Evolutionary conservation across 371 early-diverging fungal species (phyloP).

Genomic region (Actinomortierella wolfii): DNA sequence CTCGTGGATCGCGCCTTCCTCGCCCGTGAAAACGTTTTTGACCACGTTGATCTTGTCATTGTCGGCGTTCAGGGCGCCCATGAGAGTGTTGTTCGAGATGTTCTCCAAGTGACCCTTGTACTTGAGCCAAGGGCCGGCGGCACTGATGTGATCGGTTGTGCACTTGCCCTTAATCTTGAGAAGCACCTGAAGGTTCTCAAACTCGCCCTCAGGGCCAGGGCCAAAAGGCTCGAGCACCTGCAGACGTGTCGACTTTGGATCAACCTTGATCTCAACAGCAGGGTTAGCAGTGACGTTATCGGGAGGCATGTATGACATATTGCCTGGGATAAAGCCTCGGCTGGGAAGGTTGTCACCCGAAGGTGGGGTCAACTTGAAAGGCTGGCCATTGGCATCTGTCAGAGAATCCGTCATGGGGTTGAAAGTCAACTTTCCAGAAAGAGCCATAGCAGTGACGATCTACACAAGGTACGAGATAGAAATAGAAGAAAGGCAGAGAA

Average conservation of each 20-base stretch:
- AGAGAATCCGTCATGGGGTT: slow-evolving; percentile 91
- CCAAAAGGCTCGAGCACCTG: slow-evolving; percentile 86
- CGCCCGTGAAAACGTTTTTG: slow-evolving; percentile 69
- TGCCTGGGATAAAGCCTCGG: slow-evolving; percentile 85
- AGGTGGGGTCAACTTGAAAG: slow-evolving; percentile 84
- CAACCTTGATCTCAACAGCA: slow-evolving; percentile 65
- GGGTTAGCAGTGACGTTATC: slow-evolving; percentile 63
- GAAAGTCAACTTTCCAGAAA: slow-evolving; percentile 87
- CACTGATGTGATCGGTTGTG: slow-evolving; percentile 97
- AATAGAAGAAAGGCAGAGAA: not conserved
- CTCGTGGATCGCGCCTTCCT: slow-evolving; percentile 84
- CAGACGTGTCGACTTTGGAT: slow-evolving; percentile 78
- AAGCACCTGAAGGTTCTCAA: slow-evolving; percentile 74
- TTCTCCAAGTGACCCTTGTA: slow-evolving; percentile 97
- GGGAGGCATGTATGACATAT: slow-evolving; percentile 62
- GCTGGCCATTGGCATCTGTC: slow-evolving; percentile 67
- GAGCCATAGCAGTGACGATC: slow-evolving; percentile 93
- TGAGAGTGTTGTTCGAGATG: slow-evolving; percentile 95
- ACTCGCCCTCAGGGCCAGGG: slow-evolving; percentile 80
- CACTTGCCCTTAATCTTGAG: slow-evolving; percentile 97
- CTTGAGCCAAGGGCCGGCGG: slow-evolving; percentile 96
- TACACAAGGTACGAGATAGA: slow-evolving; percentile 9
- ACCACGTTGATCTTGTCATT: slow-evolving; percentile 88
- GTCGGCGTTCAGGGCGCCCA: slow-evolving; percentile 94
- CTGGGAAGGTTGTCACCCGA: slow-evolving; percentile 85